Evolutionary conservation across 208 protist genomes (phyloP).

Genomic region (Leishmania amazonensis): DNA sequence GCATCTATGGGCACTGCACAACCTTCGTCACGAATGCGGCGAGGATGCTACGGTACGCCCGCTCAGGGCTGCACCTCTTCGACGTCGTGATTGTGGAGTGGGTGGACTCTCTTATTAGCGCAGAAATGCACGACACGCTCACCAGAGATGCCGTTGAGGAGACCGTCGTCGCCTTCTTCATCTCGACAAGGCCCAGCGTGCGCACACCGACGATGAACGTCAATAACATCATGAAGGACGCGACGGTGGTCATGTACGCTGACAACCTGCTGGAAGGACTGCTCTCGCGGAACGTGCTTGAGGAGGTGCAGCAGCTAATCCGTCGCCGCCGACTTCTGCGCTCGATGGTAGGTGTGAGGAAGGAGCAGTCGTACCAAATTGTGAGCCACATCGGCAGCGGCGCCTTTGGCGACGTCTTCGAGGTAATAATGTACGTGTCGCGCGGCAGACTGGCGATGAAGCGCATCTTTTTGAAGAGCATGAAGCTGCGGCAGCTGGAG

Average conservation of each 20-base stretch:
- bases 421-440: slow-evolving; percentile 70
- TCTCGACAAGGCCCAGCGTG: slow-evolving; percentile 32
- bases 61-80: slow-evolving; percentile 46
- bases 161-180: slow-evolving; percentile 56
- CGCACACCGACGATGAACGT: slow-evolving; percentile 33
- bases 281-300: slow-evolving; percentile 39
- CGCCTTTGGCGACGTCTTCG: slow-evolving; percentile 79
- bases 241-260: slow-evolving; percentile 28
- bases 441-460: slow-evolving; percentile 84
- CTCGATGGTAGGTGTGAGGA: slow-evolving; percentile 52
- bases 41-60: slow-evolving; percentile 57
- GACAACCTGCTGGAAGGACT: slow-evolving; percentile 29
- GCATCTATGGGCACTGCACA: slow-evolving; percentile 54
- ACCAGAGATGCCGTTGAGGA: slow-evolving; percentile 29
- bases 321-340: slow-evolving; percentile 45
- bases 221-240: slow-evolving; percentile 32
- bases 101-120: slow-evolving; percentile 46
- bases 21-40: slow-evolving; percentile 48
- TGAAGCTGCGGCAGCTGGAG: slow-evolving; percentile 57
- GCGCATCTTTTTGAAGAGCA: slow-evolving; percentile 67
- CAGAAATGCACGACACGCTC: slow-evolving; percentile 44
- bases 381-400: slow-evolving; percentile 67
- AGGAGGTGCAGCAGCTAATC: slow-evolving; percentile 43
- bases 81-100: slow-evolving; percentile 77
- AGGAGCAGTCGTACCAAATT: slow-evolving; percentile 61